These are phyloP conservation scores for Leishmania guyanensis DNA, from an alignment of 208 protist species.

Conservation along the genomic window DNA sequence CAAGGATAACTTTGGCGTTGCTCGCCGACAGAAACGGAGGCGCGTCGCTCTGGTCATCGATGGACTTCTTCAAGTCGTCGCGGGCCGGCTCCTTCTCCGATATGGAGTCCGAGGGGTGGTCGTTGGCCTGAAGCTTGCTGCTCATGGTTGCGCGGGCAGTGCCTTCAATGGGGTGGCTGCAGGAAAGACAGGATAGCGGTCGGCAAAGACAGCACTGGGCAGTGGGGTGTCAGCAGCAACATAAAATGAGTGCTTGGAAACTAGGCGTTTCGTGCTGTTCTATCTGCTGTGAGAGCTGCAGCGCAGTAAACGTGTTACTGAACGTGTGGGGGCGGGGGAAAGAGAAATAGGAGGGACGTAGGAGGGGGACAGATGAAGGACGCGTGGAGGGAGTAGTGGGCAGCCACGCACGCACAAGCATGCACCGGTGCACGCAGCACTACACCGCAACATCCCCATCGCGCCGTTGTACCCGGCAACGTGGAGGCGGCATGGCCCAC, in stretches of 20 bases:
- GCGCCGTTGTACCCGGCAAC: not conserved
- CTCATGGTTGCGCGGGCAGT: not conserved
- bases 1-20: conserved; percentile 59
- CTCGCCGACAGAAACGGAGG: not conserved
- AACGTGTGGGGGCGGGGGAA: not conserved
- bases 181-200: not conserved
- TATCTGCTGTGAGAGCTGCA: not conserved
- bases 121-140: not conserved
- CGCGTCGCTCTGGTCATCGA: not conserved
- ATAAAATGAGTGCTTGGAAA: not conserved
- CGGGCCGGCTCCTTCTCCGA: not conserved
- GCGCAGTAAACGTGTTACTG: not conserved
- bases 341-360: not conserved
- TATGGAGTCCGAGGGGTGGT: not conserved
- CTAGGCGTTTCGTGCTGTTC: not conserved
- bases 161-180: not conserved
- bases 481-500: not conserved
- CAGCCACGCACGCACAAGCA: not conserved
- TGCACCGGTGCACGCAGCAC: not conserved
- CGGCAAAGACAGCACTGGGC: not conserved
- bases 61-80: not conserved
- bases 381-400: not conserved
- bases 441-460: not conserved
- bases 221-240: not conserved
- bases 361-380: not conserved